These are phyloP conservation scores for Staphylotrichum longicolle DNA, from an alignment of 495 filamentous ascomycete species.

Conservation along the genomic window DNA sequence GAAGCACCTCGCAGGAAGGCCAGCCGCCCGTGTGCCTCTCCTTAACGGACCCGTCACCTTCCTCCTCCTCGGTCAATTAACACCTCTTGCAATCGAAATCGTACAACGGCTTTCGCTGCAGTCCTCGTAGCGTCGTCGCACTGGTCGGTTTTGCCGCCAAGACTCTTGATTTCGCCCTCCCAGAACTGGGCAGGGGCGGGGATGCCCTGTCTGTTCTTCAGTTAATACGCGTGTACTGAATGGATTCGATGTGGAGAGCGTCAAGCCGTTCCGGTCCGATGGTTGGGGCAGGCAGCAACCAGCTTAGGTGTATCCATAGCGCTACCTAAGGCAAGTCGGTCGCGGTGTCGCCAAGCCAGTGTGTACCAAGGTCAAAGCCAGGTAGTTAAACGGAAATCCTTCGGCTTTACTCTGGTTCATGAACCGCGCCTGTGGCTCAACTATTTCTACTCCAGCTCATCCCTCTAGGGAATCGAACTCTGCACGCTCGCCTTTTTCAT, in stretches of 20 bases:
- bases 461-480: conserved; percentile 81
- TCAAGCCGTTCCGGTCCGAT: conserved; percentile 25
- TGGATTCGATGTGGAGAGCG: conserved; percentile 30
- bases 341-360: too few species aligned
- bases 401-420: too few species aligned
- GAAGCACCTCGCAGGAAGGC: conserved; percentile 8
- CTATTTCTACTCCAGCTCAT: conserved; percentile 57
- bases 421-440: too few species aligned
- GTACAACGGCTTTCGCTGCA: neutral
- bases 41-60: conserved; percentile 3
- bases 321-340: neutral
- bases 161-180: conserved; percentile 2
- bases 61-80: conserved; percentile 6
- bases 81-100: conserved; percentile 1
- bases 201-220: conserved; percentile 5
- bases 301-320: conserved; percentile 39
- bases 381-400: too few species aligned
- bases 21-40: conserved; percentile 1
- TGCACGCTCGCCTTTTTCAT: conserved; percentile 80
- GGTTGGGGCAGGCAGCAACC: conserved; percentile 28
- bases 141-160: conserved; percentile 1
- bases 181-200: conserved; percentile 6
- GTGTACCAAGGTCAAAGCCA: too few species aligned
- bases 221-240: conserved; percentile 40
- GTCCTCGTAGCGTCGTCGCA: conserved; percentile 3